Conservation (phyloP, 2,329 filamentous ascomycete species). For the Pseudopyrenochaeta lycopersici region DNA sequence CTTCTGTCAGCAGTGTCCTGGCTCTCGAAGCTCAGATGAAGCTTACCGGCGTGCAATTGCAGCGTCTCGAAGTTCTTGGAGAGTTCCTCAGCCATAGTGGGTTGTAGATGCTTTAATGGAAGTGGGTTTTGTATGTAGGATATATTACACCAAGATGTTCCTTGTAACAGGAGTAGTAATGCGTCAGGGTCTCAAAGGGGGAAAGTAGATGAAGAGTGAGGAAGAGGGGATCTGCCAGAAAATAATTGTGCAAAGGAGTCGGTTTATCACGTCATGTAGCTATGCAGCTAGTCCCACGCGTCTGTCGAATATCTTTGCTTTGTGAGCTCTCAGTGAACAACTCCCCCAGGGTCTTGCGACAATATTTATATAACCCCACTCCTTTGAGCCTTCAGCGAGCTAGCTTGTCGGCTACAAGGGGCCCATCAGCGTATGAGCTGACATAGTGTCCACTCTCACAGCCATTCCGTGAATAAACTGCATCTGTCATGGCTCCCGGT, state of each 20-base stretch:
- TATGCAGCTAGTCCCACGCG: slow-evolving; percentile 5
- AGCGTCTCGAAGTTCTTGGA: slow-evolving; percentile 60
- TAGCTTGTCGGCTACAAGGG: slow-evolving; percentile 2
- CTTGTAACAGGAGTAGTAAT: slow-evolving; percentile 26
- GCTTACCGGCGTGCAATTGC: slow-evolving; percentile 59
- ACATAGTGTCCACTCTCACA: not conserved
- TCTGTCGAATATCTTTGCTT: slow-evolving; percentile 10
- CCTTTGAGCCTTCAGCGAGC: not conserved
- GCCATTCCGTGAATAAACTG: not conserved
- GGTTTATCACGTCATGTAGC: slow-evolving; percentile 37
- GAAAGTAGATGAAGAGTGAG: slow-evolving; percentile 2
- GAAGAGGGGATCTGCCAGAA: not conserved
- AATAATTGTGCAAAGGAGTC: slow-evolving; percentile 24
- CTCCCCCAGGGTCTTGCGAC: not conserved
- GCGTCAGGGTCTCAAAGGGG: slow-evolving; percentile 3
- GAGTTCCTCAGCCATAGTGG: slow-evolving; percentile 50
- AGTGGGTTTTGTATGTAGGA: not conserved
- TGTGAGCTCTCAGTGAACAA: not conserved
- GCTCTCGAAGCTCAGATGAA: not conserved
- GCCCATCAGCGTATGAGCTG: slow-evolving; percentile 2
- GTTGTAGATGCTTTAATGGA: slow-evolving; percentile 12
- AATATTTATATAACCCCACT: not conserved
- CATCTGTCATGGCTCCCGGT: slow-evolving; percentile 4
- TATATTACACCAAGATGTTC: not conserved
- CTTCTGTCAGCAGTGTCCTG: slow-evolving; percentile 5